phyloP scores from a whole-genome alignment of 2,329 filamentous ascomycete species.

The Chrysoporthe puriensis region DNA sequence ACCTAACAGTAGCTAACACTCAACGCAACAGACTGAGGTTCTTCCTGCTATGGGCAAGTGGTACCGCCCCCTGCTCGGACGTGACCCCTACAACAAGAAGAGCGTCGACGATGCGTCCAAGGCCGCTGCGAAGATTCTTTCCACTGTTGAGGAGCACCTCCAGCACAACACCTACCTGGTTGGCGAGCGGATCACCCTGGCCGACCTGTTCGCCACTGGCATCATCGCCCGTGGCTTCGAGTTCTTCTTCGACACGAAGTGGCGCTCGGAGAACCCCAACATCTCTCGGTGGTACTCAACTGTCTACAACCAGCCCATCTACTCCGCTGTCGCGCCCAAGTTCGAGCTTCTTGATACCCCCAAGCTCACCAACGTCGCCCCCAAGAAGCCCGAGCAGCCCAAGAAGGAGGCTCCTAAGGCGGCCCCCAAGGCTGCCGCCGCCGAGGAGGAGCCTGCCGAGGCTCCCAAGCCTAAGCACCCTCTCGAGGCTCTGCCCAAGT shows the following conservation, averaged over 20 bases:
- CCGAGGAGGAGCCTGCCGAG: conserved; percentile 48
- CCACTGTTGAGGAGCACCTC: conserved; percentile 84
- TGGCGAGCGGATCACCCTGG: conserved; percentile 95
- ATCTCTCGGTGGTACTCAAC: conserved; percentile 94
- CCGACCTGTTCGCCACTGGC: conserved; percentile 83
- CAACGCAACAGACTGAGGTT: conserved; percentile 61
- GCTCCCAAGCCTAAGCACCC: conserved; percentile 97
- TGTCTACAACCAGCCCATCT: conserved; percentile 89
- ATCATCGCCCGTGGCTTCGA: conserved; percentile 88
- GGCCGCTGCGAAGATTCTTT: conserved; percentile 67
- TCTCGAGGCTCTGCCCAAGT: conserved; percentile 78
- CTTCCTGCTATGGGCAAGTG: conserved; percentile 73
- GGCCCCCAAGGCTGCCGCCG: conserved; percentile 46
- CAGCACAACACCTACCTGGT: conserved; percentile 94
- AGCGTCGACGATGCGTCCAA: conserved; percentile 79
- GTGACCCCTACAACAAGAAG: conserved; percentile 97
- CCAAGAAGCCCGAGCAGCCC: conserved; percentile 79
- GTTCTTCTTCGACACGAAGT: conserved; percentile 91
- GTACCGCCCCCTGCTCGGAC: conserved; percentile 85
- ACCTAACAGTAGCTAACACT: conserved; percentile 11
- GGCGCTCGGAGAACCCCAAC: conserved; percentile 81
- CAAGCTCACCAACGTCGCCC: conserved; percentile 68
- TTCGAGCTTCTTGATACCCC: conserved; percentile 81
- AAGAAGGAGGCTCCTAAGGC: conserved; percentile 59
- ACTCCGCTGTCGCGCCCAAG: conserved; percentile 76